Conservation (phyloP, 306 rosid species). For the Sicyos edulis region DNA sequence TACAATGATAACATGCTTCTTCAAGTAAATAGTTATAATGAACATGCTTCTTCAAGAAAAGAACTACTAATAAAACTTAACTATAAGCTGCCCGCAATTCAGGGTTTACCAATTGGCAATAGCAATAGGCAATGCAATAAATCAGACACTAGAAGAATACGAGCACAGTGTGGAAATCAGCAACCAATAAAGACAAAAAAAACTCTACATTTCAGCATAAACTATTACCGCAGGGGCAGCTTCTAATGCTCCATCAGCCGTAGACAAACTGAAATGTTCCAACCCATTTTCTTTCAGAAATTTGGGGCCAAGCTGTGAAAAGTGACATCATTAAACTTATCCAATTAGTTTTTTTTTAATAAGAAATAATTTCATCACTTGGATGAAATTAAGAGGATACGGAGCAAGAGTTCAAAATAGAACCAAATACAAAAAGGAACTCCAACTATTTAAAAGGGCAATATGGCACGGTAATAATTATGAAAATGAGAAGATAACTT, state of each 20-base stretch:
- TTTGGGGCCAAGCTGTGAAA: conserved; percentile 78
- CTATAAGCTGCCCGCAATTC: neutral
- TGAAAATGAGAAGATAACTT: no score
- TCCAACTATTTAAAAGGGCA: no score
- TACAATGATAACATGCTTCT: neutral
- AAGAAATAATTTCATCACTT: no score
- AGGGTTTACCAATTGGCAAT: neutral
- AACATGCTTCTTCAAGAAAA: neutral
- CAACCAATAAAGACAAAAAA: neutral
- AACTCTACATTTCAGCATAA: neutral
- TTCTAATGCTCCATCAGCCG: conserved; percentile 96
- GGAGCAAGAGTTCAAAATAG: no score
- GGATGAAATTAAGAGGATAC: no score
- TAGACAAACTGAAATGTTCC: conserved; percentile 70
- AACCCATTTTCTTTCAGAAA: conserved; percentile 75
- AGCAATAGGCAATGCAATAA: neutral
- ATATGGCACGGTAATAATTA: no score
- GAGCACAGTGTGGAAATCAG: neutral
- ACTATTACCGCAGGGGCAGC: conserved; percentile 92
- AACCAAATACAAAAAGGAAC: no score
- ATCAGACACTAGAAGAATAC: neutral
- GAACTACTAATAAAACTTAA: neutral
- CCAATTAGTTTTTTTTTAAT: neutral
- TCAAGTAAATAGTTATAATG: neutral
- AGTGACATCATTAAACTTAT: conserved; percentile 10